Base-by-base conservation (phyloP, 73 alveolate genomes). In the Diophrys appendiculata region DNA sequence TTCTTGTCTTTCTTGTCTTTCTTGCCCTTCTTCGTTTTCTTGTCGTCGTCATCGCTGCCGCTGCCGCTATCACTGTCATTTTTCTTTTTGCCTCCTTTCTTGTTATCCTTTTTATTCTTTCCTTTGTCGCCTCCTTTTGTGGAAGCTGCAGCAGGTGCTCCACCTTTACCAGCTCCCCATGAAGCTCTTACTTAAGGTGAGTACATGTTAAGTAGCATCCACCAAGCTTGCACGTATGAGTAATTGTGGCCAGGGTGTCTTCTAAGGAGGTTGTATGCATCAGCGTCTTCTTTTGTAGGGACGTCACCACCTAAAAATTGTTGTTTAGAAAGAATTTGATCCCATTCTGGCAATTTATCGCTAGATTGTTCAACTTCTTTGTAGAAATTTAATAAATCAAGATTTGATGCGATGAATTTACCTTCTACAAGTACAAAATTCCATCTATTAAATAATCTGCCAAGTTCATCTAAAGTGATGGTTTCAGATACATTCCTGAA, bases 381-480 rank as follows among this genome's bases (percentile, higher is more conserved):
- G 68, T 68, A 68, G 81, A 80, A 80, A 56, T 71, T 80, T 29
- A 80, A 81, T 14, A 80, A 43, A 31, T 80, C 88, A 30, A 70
- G 53, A 30, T 56, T 52, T 3, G 88, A 80, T 3, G 53, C 88
- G 65, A 80, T 70, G 35, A 13, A 69, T 29, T 80, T 71, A 75
- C 60, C 26, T 29, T 80, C 88, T 24, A 80, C 88, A 22, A 80
- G 60, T 22, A 67, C 88, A 53, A 80, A 80, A 27, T 27, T 52
- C 65, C 72, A 71, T 71, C 81, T 80, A n/a, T 52, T 26, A 30
- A 80, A 70, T 33, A 80, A 30, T 80, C 88, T 80, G 22, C 82
- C 81, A 3, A 80, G 68, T 35, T 80, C 88, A 53, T 35, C 53
- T 2, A 60, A 27, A 60, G 11, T 22, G 30, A 60, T 5, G 33